Evolutionary conservation across 2,329 filamentous ascomycete species (phyloP).

Genomic region (Graphilbum fragrans): DNA sequence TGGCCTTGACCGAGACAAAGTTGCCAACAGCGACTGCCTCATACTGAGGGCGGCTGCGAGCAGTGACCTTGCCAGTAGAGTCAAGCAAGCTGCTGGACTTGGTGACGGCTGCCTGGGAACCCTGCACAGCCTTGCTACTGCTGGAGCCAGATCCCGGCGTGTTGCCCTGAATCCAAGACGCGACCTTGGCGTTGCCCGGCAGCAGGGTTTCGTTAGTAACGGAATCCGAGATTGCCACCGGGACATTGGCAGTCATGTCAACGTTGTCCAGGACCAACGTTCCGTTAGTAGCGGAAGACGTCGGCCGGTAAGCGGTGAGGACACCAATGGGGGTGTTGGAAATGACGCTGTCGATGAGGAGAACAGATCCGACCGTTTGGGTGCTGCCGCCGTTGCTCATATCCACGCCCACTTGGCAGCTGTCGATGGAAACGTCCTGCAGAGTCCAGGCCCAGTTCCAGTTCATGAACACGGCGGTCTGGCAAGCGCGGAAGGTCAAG

Average conservation of each 20-base stretch:
- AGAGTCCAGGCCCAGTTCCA: conserved; percentile 87
- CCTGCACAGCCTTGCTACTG: conserved; percentile 47
- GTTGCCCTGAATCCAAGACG: conserved; percentile 70
- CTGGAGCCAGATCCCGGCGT: conserved; percentile 28
- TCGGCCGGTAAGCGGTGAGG: conserved; percentile 56
- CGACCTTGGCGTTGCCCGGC: conserved; percentile 54
- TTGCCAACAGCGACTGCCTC: conserved; percentile 49
- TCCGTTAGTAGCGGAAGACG: conserved; percentile 54
- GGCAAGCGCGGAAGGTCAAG: conserved; percentile 67
- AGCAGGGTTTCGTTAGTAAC: conserved; percentile 50
- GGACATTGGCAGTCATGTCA: conserved; percentile 59
- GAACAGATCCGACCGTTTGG: conserved; percentile 75
- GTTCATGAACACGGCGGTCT: conserved; percentile 78
- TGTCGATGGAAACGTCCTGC: conserved; percentile 63
- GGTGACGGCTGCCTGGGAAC: conserved; percentile 34
- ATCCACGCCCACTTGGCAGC: conserved; percentile 64
- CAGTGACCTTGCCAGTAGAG: conserved; percentile 56
- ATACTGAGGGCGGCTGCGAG: conserved; percentile 85
- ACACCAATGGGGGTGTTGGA: conserved; percentile 66
- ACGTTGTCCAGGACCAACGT: conserved; percentile 83
- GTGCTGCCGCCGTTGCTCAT: conserved; percentile 51
- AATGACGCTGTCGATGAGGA: conserved; percentile 72
- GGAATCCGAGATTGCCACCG: conserved; percentile 50
- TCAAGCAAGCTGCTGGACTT: conserved; percentile 60
- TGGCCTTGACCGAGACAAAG: conserved; percentile 74